phyloP scores from a whole-genome alignment of 73 alveolate species.

The Paramecium primaurelia region DNA sequence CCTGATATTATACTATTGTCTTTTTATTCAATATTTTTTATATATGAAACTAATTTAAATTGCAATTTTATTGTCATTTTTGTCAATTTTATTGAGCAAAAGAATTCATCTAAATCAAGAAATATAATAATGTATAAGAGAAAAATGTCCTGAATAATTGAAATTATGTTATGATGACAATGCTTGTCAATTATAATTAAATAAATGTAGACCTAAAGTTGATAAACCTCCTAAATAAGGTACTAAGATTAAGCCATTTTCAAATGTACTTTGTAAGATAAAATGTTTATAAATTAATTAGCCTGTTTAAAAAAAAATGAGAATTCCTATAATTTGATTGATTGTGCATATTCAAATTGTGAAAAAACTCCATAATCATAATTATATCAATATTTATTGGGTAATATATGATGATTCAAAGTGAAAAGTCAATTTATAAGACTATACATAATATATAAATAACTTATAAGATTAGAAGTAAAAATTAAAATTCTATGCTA shows the following conservation, averaged over 20 bases:
- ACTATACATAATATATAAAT: not conserved
- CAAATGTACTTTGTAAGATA: not conserved
- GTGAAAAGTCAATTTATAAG: not conserved
- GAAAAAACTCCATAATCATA: not conserved
- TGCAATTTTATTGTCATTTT: not conserved
- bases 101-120: not conserved
- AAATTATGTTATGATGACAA: not conserved
- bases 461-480: not conserved
- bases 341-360: not conserved
- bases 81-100: not conserved
- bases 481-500: not conserved
- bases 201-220: not conserved
- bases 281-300: not conserved
- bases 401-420: not conserved
- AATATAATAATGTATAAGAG: not conserved
- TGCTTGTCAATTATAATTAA: not conserved
- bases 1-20: conserved; percentile 5
- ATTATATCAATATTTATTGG: not conserved
- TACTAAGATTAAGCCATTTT: not conserved
- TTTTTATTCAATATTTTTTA: not conserved
- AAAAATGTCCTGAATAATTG: not conserved
- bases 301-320: not conserved
- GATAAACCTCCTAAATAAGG: not conserved
- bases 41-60: not conserved
- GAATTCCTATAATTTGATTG: not conserved